These are phyloP conservation scores for Diplodia corticola DNA, from an alignment of 2,329 filamentous ascomycete genomes.

Conservation along the genomic window DNA sequence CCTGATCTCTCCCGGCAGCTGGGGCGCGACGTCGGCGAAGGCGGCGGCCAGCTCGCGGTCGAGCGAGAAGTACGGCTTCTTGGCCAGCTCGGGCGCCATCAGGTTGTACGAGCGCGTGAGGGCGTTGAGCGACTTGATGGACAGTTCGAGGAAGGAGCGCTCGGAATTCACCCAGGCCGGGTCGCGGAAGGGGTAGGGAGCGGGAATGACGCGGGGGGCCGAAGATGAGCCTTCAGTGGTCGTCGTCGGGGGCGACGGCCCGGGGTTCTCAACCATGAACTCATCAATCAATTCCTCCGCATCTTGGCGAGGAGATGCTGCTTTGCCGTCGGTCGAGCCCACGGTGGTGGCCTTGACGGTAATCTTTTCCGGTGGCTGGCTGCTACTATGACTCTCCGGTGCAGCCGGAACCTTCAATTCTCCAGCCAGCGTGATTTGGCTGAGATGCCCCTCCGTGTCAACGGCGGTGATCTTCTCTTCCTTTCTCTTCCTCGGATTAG, in stretches of 20 bases:
- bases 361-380: slow-evolving; percentile 31
- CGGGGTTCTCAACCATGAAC: background rate
- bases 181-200: slow-evolving; percentile 69
- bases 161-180: slow-evolving; percentile 73
- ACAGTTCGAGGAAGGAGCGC: slow-evolving; percentile 70
- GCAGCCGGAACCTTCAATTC: slow-evolving; percentile 39
- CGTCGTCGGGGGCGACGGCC: background rate
- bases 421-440: slow-evolving; percentile 49
- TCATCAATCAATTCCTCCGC: background rate
- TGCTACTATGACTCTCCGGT: background rate
- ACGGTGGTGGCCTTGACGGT: slow-evolving; percentile 41
- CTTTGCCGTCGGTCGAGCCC: slow-evolving; percentile 23
- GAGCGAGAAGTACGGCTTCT: slow-evolving; percentile 87
- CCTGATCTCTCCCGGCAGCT: slow-evolving; percentile 69
- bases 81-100: slow-evolving; percentile 87
- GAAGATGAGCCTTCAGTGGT: slow-evolving; percentile 23
- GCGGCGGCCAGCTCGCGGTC: slow-evolving; percentile 79
- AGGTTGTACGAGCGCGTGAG: slow-evolving; percentile 89
- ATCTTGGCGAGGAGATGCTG: slow-evolving; percentile 27
- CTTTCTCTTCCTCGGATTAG: slow-evolving; percentile 54
- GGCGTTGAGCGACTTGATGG: slow-evolving; percentile 75
- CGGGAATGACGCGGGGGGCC: slow-evolving; percentile 35
- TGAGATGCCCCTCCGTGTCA: slow-evolving; percentile 47
- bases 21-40: slow-evolving; percentile 82
- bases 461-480: slow-evolving; percentile 49